Evolutionary conservation across 768 basidiomycete species (phyloP), one percentile per base, ranked within the genome.

Genomic region (Solioccasus polychromus): DNA sequence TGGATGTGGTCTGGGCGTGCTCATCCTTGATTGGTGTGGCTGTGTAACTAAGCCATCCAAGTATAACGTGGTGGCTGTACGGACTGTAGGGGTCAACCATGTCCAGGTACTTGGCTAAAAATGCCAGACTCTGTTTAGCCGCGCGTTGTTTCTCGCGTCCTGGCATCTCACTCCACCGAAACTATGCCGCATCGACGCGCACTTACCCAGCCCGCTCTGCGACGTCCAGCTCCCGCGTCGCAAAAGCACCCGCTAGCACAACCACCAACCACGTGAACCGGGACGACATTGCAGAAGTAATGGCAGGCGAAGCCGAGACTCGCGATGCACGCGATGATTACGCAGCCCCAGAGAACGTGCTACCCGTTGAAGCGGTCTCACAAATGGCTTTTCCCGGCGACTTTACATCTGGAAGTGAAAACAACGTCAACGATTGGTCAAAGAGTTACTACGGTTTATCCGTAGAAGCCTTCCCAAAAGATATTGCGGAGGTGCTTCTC

Each of bases 361-460:
- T 20, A 28, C 49, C 10, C 54, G 57, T 18, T 19, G 41, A 1
- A 43, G 45, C 3, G 17, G n/a, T 37, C 1, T 48, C 54, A 20
- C 62, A 60, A 47, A 42, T 25, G 30, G 55, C 60, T 9, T 67
- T 65, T 20, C 50, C 63, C 2, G 63, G 66, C 5, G 65, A 65
- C 29, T 53, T 65, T 8, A 39, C 47, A 5, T 50, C 59, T 17
- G 61, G 50, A 35, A 44, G 49, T 8, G 55, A 66, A 23, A 26
- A 17, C 23, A 36, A 39, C 20, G 42, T 47, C 35, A 86, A 78
- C 2, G 89, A 98, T 65, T 98, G 94, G 94, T 88, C 89, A 2
- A 85, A 78, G 59, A 87, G 84, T 59, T 98, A 91, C 62, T 71
- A 81, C 50, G 95, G 94, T 0, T 68, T 98, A 23, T 87, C 87